phyloP scores from a whole-genome alignment of 176 grass and related monocot species.

The Elaeis guineensis region DNA sequence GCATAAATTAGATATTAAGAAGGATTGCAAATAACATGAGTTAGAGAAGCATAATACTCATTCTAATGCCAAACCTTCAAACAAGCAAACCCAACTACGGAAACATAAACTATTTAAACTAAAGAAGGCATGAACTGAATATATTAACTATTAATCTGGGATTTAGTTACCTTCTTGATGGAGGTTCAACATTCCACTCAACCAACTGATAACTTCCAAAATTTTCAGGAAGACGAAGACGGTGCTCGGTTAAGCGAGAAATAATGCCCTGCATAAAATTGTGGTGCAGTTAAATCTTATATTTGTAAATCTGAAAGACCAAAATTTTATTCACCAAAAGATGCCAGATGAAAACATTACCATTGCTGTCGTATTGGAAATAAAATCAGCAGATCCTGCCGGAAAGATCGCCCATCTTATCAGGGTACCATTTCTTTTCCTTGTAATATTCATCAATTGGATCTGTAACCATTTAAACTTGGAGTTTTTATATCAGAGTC shows the following conservation, averaged over 20 bases:
- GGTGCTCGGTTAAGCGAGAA: slow-evolving; percentile 73
- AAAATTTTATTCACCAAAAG: slow-evolving; percentile 9
- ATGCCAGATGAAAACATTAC: slow-evolving; percentile 34
- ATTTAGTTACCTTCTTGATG: slow-evolving; percentile 61
- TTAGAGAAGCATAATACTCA: too few relatives aligned
- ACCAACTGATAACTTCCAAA: slow-evolving; percentile 92
- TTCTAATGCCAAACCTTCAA: too few relatives aligned
- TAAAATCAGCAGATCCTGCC: slow-evolving; percentile 60
- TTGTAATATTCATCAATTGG: slow-evolving; percentile 62
- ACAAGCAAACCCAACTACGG: too few relatives aligned
- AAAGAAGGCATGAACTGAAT: not conserved
- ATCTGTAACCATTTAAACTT: slow-evolving; percentile 31
- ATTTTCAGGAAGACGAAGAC: slow-evolving; percentile 81
- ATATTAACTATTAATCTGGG: not conserved
- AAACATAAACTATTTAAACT: too few relatives aligned
- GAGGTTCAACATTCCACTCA: slow-evolving; percentile 92
- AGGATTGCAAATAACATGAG: too few relatives aligned
- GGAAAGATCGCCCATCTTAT: slow-evolving; percentile 89
- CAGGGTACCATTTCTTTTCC: slow-evolving; percentile 67
- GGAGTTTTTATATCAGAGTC: too few relatives aligned
- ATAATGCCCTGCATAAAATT: slow-evolving; percentile 58
- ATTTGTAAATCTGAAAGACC: not conserved
- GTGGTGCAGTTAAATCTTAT: not conserved
- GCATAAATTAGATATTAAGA: too few relatives aligned
- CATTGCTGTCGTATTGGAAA: slow-evolving; percentile 85